phyloP scores from a whole-genome alignment of 352 stramenopile genomes.

The Hyaloperonospora brassicae region DNA sequence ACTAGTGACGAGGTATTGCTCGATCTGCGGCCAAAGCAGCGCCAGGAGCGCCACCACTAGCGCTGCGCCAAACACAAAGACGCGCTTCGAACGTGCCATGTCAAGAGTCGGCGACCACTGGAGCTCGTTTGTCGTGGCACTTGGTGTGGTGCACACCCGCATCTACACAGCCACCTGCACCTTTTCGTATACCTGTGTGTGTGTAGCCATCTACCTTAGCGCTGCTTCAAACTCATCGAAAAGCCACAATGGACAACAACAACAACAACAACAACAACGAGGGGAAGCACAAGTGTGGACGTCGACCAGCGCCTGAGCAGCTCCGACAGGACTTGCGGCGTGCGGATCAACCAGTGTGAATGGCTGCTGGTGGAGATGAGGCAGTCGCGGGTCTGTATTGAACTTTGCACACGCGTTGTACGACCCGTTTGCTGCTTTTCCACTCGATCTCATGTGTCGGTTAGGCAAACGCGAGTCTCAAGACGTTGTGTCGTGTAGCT shows the following conservation, averaged over 20 bases:
- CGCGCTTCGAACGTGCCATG: conserved; percentile 30
- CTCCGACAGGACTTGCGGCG: conserved; percentile 40
- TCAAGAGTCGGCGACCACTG: background rate
- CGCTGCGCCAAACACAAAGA: conserved; percentile 41
- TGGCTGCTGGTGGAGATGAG: conserved; percentile 82
- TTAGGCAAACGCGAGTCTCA: conserved; percentile 83
- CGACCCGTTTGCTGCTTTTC: conserved; percentile 82
- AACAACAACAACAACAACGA: background rate
- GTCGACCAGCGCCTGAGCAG: conserved; percentile 55
- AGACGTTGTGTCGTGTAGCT: conserved; percentile 84
- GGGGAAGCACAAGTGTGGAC: conserved; percentile 41
- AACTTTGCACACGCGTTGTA: conserved; percentile 87
- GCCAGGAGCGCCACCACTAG: conserved; percentile 46
- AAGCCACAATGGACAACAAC: no score
- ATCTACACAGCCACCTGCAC: no score
- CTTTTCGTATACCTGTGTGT: no score
- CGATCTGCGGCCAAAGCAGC: conserved; percentile 62
- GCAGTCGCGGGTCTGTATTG: conserved; percentile 79
- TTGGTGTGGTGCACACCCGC: no score
- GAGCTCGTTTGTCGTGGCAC: no score
- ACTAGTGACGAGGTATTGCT: conserved; percentile 47
- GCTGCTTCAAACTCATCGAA: no score
- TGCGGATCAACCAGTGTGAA: conserved; percentile 84
- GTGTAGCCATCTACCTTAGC: no score
- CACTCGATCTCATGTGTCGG: conserved; percentile 82